Evolutionary conservation across 306 rosid genomes (phyloP).

Genomic region (Delonix regia): DNA sequence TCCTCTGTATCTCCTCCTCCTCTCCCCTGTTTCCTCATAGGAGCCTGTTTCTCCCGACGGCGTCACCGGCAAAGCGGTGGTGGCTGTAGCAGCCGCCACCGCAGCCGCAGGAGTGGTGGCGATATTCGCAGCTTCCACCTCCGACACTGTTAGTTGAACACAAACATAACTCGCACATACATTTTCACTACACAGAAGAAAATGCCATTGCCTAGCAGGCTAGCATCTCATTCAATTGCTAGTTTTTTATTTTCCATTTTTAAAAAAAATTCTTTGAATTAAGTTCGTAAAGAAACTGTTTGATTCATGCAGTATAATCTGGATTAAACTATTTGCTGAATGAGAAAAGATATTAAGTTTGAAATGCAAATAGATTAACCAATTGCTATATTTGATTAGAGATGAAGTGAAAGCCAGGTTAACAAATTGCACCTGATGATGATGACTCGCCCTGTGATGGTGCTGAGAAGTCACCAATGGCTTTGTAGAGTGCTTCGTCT

Average conservation of each 20-base stretch:
- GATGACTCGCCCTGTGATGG: conserved; percentile 45
- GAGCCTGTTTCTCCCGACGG: conserved; percentile 41
- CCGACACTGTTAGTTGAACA: conserved; percentile 29
- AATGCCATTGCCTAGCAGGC: background rate
- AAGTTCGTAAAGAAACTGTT: background rate
- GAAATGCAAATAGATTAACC: background rate
- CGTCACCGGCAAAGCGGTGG: background rate
- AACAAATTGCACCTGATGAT: conserved; percentile 53
- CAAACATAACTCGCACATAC: background rate
- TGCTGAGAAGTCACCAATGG: conserved; percentile 35
- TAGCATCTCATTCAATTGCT: background rate
- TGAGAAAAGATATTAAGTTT: background rate
- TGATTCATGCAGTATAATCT: conserved; percentile 32
- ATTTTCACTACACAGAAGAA: background rate
- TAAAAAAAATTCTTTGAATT: background rate
- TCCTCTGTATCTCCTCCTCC: conserved; percentile 80
- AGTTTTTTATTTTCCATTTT: too few species aligned
- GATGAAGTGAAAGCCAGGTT: background rate
- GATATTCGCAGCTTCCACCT: conserved; percentile 32
- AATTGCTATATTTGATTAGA: background rate
- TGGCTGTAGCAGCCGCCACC: background rate
- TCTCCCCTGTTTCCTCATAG: conserved; percentile 54
- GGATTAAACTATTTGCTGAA: background rate
- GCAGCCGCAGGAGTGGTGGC: background rate
- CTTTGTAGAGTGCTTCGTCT: conserved; percentile 32